These are phyloP conservation scores for Paecilomyces sp. DNA, from an alignment of 2,329 filamentous ascomycete genomes.

Conservation along the genomic window DNA sequence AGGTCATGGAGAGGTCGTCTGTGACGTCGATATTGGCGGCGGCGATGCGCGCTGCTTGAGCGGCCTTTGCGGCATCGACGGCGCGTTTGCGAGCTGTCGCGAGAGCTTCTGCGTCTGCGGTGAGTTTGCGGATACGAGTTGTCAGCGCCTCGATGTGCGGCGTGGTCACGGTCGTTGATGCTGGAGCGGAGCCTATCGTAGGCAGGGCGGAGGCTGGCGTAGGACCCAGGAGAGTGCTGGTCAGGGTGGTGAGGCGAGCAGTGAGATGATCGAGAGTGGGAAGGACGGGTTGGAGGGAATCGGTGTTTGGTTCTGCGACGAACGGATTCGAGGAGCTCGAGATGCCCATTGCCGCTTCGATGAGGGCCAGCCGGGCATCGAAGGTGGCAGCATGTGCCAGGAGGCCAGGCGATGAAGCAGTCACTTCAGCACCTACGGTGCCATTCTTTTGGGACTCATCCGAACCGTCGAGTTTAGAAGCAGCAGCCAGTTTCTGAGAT, in stretches of 20 bases:
- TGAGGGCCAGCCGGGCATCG: slow-evolving; percentile 66
- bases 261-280: slow-evolving; percentile 75
- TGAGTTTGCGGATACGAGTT: slow-evolving; percentile 36
- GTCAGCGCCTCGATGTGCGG: slow-evolving; percentile 38
- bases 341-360: slow-evolving; percentile 78
- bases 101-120: slow-evolving; percentile 37
- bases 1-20: slow-evolving; percentile 18
- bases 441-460: slow-evolving; percentile 1
- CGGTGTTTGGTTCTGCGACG: slow-evolving; percentile 40
- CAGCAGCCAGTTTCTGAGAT: slow-evolving; percentile 23
- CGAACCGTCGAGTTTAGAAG: slow-evolving; percentile 4
- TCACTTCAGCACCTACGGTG: slow-evolving; percentile 2
- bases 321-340: slow-evolving; percentile 59
- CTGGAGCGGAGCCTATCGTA: slow-evolving; percentile 11
- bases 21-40: slow-evolving; percentile 22
- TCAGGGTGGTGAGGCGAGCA: slow-evolving; percentile 69
- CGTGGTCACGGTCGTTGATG: slow-evolving; percentile 26
- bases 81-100: slow-evolving; percentile 37
- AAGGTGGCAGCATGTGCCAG: slow-evolving; percentile 81
- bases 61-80: slow-evolving; percentile 33
- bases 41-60: slow-evolving; percentile 31
- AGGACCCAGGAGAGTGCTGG: slow-evolving; percentile 36
- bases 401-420: slow-evolving; percentile 38
- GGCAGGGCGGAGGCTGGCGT: slow-evolving; percentile 20
- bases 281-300: slow-evolving; percentile 61